Percentiles rank a stretch among this genome's conserved stretches.
Conservation (phyloP, 1,284 basidiomycete genomes). For the Anthracocystis panici-leucophaei region DNA sequence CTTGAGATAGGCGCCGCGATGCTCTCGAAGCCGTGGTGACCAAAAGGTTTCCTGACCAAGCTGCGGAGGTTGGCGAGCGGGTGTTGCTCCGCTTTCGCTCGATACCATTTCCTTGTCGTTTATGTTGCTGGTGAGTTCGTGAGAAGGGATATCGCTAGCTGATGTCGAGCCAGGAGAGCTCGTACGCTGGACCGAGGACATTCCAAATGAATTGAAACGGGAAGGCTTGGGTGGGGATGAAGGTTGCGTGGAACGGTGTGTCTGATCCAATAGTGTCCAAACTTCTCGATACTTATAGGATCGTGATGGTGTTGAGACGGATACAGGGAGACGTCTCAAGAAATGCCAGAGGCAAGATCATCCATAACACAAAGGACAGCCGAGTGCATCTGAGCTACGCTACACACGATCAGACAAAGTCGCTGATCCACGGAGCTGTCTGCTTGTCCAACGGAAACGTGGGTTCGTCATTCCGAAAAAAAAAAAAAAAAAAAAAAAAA, state of each 20-base stretch:
- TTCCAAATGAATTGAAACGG: neutral
- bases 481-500: too few relatives aligned
- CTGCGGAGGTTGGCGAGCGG: constrained; percentile 33
- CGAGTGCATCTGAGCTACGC: too few relatives aligned
- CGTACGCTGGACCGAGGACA: constrained; percentile 15
- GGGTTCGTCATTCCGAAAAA: too few relatives aligned
- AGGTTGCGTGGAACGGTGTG: neutral
- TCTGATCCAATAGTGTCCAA: too few relatives aligned
- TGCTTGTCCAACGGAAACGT: too few relatives aligned
- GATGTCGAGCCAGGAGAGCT: constrained; percentile 14
- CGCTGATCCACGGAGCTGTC: too few relatives aligned
- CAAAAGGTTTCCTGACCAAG: constrained; percentile 52
- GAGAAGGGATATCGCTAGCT: constrained; percentile 13
- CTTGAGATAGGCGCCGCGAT: constrained; percentile 47
- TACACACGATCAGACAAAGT: too few relatives aligned
- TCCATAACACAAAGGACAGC: too few relatives aligned
- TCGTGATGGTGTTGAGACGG: neutral
- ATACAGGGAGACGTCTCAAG: too few relatives aligned
- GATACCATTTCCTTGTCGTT: constrained; percentile 10
- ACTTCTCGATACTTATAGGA: neutral
- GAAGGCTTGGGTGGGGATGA: neutral
- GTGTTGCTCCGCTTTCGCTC: constrained; percentile 18
- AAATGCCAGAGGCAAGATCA: too few relatives aligned
- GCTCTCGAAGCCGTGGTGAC: constrained; percentile 35
- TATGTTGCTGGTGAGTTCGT: too few relatives aligned